These are phyloP conservation scores for Saccharomyces hybrid DNA, from an alignment of 1,139 yeast genomes.

Conservation along the genomic window DNA sequence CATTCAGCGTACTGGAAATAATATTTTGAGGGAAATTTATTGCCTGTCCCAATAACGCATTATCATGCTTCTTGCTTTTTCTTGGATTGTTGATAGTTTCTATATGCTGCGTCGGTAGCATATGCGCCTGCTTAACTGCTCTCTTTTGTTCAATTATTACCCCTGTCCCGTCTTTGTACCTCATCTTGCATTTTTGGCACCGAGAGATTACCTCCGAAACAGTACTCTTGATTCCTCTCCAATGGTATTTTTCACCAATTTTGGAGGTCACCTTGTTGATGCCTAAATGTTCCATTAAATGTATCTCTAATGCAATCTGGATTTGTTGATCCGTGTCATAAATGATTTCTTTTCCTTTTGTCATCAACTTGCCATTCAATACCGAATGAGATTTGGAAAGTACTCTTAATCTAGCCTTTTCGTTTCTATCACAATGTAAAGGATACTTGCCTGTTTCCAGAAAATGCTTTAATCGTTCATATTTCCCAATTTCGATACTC, in stretches of 20 bases:
- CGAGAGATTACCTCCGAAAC: constrained; percentile 72
- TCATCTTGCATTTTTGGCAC: constrained; percentile 66
- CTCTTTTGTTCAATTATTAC: constrained; percentile 24
- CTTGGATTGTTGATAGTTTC: constrained; percentile 6
- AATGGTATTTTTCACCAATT: constrained; percentile 75
- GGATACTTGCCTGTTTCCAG: constrained; percentile 85
- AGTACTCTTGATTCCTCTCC: constrained; percentile 87
- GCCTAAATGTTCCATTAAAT: constrained; percentile 71
- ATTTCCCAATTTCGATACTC: constrained; percentile 33
- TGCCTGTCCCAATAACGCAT: constrained; percentile 1
- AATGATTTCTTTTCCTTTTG: constrained; percentile 77
- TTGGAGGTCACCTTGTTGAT: constrained; percentile 79
- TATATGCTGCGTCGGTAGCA: constrained; percentile 19
- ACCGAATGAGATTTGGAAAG: constrained; percentile 73
- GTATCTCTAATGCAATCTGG: constrained; percentile 66
- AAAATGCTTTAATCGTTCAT: constrained; percentile 72
- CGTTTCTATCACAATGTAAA: constrained; percentile 70
- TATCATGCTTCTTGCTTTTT: constrained; percentile 1
- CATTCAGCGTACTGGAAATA: not conserved
- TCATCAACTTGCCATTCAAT: constrained; percentile 62
- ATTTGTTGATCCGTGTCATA: constrained; percentile 68
- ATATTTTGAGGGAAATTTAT: not conserved
- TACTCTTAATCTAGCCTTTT: constrained; percentile 76
- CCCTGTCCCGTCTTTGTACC: constrained; percentile 29
- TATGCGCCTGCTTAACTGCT: constrained; percentile 26